A percentile compares a stretch with the other conserved stretches of the same genome.
These are phyloP conservation scores for Botrytis medusae DNA, from an alignment of 2,329 filamentous ascomycete genomes.

Conservation along the genomic window DNA sequence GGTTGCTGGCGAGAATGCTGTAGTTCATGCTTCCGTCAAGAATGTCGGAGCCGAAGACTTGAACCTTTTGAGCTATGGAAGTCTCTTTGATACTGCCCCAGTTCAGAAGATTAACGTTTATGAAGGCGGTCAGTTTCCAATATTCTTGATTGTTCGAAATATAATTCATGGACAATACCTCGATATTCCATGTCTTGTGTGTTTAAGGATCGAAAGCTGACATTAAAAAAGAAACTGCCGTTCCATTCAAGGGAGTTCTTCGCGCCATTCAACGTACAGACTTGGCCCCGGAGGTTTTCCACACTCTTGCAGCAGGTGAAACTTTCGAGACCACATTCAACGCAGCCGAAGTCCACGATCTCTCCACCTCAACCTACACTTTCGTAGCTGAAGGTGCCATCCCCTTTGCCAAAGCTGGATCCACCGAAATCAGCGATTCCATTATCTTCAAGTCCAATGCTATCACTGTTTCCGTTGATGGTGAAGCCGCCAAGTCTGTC, in stretches of 20 bases:
- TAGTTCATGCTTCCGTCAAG: slow-evolving; percentile 44
- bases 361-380: slow-evolving; percentile 53
- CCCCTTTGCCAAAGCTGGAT: slow-evolving; percentile 52
- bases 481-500: slow-evolving; percentile 48
- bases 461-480: slow-evolving; percentile 57
- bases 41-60: slow-evolving; percentile 43
- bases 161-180: too few species aligned
- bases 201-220: neutral
- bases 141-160: slow-evolving; percentile 25
- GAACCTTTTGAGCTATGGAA: slow-evolving; percentile 45
- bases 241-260: slow-evolving; percentile 28
- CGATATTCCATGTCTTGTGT: neutral
- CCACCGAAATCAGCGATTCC: slow-evolving; percentile 54
- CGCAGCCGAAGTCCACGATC: slow-evolving; percentile 46
- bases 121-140: slow-evolving; percentile 34
- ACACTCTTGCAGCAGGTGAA: slow-evolving; percentile 43
- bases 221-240: slow-evolving; percentile 2
- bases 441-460: slow-evolving; percentile 60
- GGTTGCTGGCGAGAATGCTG: slow-evolving; percentile 39
- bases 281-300: slow-evolving; percentile 43
- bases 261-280: slow-evolving; percentile 42
- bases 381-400: slow-evolving; percentile 57
- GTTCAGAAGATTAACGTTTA: slow-evolving; percentile 45
- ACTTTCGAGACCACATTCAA: slow-evolving; percentile 47
- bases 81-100: slow-evolving; percentile 44